These are phyloP conservation scores for Quercus glauca DNA, from an alignment of 306 rosid species.

Conservation along the genomic window DNA sequence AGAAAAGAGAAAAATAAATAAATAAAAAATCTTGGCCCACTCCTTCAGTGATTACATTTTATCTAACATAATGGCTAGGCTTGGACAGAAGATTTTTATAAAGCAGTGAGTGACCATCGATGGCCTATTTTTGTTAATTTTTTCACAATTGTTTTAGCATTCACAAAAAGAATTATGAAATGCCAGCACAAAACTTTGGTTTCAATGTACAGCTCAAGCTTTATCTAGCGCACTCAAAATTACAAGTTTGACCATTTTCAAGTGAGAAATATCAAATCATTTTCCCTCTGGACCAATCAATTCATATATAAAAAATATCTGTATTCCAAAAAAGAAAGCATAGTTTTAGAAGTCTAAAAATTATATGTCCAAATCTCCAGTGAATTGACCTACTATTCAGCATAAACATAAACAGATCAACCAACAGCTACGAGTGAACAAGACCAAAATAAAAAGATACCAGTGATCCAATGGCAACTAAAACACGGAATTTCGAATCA, in stretches of 20 bases:
- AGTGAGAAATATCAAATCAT: not conserved
- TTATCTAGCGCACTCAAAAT: not conserved
- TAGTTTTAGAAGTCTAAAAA: not conserved
- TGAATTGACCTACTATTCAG: not conserved
- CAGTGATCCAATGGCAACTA: conserved; percentile 96
- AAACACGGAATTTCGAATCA: conserved; percentile 84
- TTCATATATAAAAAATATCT: not conserved
- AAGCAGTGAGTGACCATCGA: no score
- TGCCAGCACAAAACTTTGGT: not conserved
- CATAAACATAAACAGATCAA: not conserved
- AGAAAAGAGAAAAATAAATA: not conserved
- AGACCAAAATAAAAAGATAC: conserved; percentile 30
- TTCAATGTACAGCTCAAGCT: not conserved
- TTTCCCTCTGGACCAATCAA: not conserved
- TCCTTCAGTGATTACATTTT: no score
- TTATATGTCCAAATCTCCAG: not conserved
- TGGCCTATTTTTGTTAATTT: no score
- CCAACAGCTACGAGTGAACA: not conserved
- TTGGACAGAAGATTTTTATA: no score
- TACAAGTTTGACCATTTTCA: not conserved
- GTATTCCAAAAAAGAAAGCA: not conserved
- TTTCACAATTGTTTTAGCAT: not conserved
- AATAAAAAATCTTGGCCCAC: not conserved
- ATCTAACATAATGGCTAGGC: no score
- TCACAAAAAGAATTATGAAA: not conserved